Conservation (phyloP, 2,329 filamentous ascomycete species). For the Xylaria sp. region DNA sequence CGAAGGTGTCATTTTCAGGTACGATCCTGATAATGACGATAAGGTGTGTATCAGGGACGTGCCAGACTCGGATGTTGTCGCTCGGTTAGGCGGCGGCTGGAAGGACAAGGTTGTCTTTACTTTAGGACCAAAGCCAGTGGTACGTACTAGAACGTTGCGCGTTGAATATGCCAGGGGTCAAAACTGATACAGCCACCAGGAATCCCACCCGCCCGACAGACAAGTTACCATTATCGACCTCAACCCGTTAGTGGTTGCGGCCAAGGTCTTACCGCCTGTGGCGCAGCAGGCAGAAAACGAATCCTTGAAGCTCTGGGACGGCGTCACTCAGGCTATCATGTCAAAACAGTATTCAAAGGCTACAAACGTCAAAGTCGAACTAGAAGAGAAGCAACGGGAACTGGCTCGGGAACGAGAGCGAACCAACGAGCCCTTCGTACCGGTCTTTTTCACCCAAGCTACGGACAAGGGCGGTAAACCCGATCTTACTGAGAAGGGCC, state of each 20-base stretch:
- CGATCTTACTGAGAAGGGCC: conserved; percentile 64
- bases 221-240: conserved; percentile 87
- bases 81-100: conserved; percentile 86
- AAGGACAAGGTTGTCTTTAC: conserved; percentile 74
- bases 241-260: conserved; percentile 78
- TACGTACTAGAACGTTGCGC: conserved; percentile 55
- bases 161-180: neutral
- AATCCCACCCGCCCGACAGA: conserved; percentile 63
- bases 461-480: conserved; percentile 66
- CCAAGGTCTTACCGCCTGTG: conserved; percentile 81
- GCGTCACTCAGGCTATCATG: conserved; percentile 86
- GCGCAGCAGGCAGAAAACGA: conserved; percentile 88
- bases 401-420: conserved; percentile 83
- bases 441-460: conserved; percentile 82
- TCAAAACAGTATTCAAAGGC: conserved; percentile 85
- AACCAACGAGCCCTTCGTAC: conserved; percentile 76
- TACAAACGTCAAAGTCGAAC: conserved; percentile 86
- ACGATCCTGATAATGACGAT: conserved; percentile 86
- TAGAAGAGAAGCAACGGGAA: conserved; percentile 89
- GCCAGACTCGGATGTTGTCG: conserved; percentile 83
- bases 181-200: conserved; percentile 44
- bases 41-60: conserved; percentile 86
- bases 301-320: conserved; percentile 86
- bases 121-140: conserved; percentile 67
- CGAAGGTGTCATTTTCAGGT: conserved; percentile 88